Base-by-base conservation (phyloP, 2,329 filamentous ascomycete species). In the Dothistroma septosporum region DNA sequence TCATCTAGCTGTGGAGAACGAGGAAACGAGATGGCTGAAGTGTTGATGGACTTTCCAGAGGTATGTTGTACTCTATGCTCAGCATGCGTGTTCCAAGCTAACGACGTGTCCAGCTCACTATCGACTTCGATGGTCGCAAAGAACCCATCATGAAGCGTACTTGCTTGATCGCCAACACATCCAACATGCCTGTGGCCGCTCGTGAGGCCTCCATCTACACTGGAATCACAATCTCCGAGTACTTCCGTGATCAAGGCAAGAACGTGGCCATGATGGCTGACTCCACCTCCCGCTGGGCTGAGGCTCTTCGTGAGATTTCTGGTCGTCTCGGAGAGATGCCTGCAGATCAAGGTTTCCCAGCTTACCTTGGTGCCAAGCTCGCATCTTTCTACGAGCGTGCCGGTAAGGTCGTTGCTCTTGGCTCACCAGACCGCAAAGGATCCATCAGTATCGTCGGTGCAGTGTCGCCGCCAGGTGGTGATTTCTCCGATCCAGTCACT, bases 101-200 rank as follows among this genome's bases (percentile, higher is more conserved):
- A 57, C 37, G 32, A 44, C 1, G 57, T 31, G 12, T n/a, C 53
- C 69, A 84, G 84, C 90, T 99, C 67, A 90, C 90, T 53, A 99
- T 99, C 74, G 89, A 95, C 19, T 87, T 97, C 69, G 89, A 96
- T 48, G 94, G 94, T 71, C 91, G 93, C 74, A 89, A 93, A 79
- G 94, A 99, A 77, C 92, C 93, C 69, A 99, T 99, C 82, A 99
- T 99, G 94, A 99, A 99, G 86, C 93, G 94, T 76, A 99, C 94
- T 16, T 95, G 92, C 22, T 84, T 99, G 63, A 97, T 99, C 74
- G 94, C 94, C 77, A 99, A 99, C 80, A 99, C 94, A 48, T 99
- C 94, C 71, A 99, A 99, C 83, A 99, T 99, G 94, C 94, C 94
- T 64, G 94, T 99, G 73, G 94, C 94, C 66, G 94, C 94, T 63